Evolutionary conservation across 306 rosid genomes (phyloP), one percentile per base, ranked within the genome.

Genomic region (Vigna radiata): DNA sequence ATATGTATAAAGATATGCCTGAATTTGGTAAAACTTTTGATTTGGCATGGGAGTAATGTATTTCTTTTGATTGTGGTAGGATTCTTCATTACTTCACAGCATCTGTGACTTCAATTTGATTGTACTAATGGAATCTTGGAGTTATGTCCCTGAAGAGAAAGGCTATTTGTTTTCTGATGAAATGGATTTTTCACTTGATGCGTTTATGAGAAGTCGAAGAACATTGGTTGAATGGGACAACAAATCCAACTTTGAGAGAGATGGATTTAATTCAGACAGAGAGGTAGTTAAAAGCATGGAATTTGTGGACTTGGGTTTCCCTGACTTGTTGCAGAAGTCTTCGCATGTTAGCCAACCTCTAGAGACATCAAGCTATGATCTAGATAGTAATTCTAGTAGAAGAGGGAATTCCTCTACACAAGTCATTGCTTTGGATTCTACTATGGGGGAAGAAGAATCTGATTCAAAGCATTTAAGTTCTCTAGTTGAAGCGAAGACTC

Each of bases 61-160:
- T 73, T 83, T 76, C 53, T 49, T 49, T 65, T 48, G 18, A 46
- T 81, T 84, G 31, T 82, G 78, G 69, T 77, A 85, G 91, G 90
- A 54, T 23, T 52, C 43, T 70, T 70, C 60, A 77, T 37, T 31
- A 76, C 53, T 79, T 68, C 36, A 37, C 29, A 79, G 23, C 46
- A 64, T 77, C 74, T 66, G 73, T 47, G 47, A 18, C 84, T 65
- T 68, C 31, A 48, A 54, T 75, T 89, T 70, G 52, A 33, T 67
- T 78, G 67, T 58, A 33, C 33, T 73, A 46, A 92, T 92, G 97
- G 96, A 90, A 84, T 82, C 96, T 73, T 92, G 97, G 97, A 81
- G 84, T 81, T 83, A 79, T 27, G 73, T 79, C 70, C 76, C 87
- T 70, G 96, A 89, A 67, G 94, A 87, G 82, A 91, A 81, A 75